These are phyloP conservation scores for Leccinum olivaceopallidum DNA, from an alignment of 768 basidiomycete genomes.

Conservation along the genomic window DNA sequence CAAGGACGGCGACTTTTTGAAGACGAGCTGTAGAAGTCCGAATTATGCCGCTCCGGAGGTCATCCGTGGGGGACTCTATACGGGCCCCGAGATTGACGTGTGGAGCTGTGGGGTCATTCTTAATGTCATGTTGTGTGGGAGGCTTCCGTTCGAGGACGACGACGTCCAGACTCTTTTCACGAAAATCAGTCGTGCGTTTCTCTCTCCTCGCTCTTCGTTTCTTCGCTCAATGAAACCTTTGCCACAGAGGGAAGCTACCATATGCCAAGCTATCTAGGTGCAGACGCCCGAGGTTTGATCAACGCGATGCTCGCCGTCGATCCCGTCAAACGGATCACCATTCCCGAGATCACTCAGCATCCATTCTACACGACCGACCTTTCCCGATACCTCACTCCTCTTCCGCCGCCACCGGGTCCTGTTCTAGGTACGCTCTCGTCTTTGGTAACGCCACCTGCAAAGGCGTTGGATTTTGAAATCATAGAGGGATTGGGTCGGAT, in stretches of 20 bases:
- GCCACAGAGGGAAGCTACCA: conserved; percentile 79
- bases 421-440: conserved; percentile 73
- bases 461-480: conserved; percentile 73
- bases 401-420: conserved; percentile 76
- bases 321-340: conserved; percentile 92
- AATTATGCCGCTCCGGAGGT: conserved; percentile 99
- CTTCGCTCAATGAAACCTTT: background rate
- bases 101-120: conserved; percentile 99
- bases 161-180: conserved; percentile 91
- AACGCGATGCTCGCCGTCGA: conserved; percentile 91
- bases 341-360: conserved; percentile 87
- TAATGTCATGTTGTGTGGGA: conserved; percentile 95
- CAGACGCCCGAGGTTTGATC: conserved; percentile 79
- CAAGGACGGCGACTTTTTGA: conserved; percentile 94
- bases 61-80: conserved; percentile 92
- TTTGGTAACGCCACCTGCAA: conserved; percentile 62
- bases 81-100: conserved; percentile 97
- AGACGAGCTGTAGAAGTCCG: conserved; percentile 96
- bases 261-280: conserved; percentile 77
- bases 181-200: conserved; percentile 81
- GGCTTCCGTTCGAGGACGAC: conserved; percentile 96
- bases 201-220: background rate
- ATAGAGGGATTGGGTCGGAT: conserved; percentile 93
- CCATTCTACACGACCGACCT: conserved; percentile 90
- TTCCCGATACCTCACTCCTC: conserved; percentile 80